Conservation (phyloP, 2,329 filamentous ascomycete genomes). For the Hypoxylon sp. region DNA sequence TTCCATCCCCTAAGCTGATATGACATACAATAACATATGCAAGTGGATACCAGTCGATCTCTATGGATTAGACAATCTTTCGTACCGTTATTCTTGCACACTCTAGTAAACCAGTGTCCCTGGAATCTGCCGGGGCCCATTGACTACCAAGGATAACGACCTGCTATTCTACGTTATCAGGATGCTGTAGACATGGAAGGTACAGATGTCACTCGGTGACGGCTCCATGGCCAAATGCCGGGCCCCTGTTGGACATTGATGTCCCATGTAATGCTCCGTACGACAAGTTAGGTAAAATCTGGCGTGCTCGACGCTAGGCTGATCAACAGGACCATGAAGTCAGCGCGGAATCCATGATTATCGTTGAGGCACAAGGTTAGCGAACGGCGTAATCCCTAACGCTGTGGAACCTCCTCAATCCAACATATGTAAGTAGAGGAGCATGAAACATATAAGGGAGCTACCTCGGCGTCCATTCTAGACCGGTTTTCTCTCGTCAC, state of each 20-base stretch:
- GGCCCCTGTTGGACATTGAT: slow-evolving; percentile 23
- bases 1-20: slow-evolving; percentile 20
- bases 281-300: slow-evolving; percentile 11
- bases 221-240: slow-evolving; percentile 25
- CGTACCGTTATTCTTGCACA: background rate
- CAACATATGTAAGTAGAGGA: slow-evolving; percentile 9
- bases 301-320: slow-evolving; percentile 17
- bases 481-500: slow-evolving; percentile 15
- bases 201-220: slow-evolving; percentile 9
- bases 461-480: slow-evolving; percentile 19
- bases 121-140: slow-evolving; percentile 8
- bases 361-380: slow-evolving; percentile 6
- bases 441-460: slow-evolving; percentile 31
- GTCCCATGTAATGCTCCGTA: slow-evolving; percentile 19
- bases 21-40: slow-evolving; percentile 16
- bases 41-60: slow-evolving; percentile 16
- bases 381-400: slow-evolving; percentile 6
- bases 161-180: slow-evolving; percentile 3
- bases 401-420: slow-evolving; percentile 3
- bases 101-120: background rate
- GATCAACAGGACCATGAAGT: slow-evolving; percentile 34
- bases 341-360: slow-evolving; percentile 23
- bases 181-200: slow-evolving; percentile 15
- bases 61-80: slow-evolving; percentile 2
- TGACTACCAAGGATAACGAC: slow-evolving; percentile 12